Base-by-base conservation (phyloP, 331 rosid genomes). In the Acacia concinna region DNA sequence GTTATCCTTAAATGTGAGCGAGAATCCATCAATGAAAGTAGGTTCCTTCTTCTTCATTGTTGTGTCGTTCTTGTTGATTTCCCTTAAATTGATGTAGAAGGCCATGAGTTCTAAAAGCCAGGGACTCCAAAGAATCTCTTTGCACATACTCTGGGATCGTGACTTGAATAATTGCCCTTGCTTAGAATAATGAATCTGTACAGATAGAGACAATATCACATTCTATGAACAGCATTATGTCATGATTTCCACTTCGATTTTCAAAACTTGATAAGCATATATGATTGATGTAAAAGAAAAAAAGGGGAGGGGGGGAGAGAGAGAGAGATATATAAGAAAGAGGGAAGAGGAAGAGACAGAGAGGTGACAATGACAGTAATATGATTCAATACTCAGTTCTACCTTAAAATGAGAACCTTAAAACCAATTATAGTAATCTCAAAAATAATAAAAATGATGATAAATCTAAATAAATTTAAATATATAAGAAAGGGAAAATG, bases 101-200 rank as follows among this genome's bases (percentile, higher is more conserved):
- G 98, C 97, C 90, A 95, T 87, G 56, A 95, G 94, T 86, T 95
- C 98, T 68, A 78, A 80, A 41, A 95, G 90, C 98, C 97, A 92
- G 5, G 98, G 98, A 81, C 97, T 92, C 79, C 87, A 95, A 79
- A 95, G 97, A 68, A 95, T 90, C 80, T 90, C 97, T 76, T 86
- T 79, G 78, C 86, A 97, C 92, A 82, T 88, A 41, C 92, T 89
- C 81, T 91, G 98, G 8, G 88, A 94, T 78, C 83, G 90, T 49
- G 97, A 92, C 91, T 86, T 95, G 68, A 92, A 95, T 18, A 93
- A 83, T 75, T 92, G 94, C 23, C 98, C 98, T 89, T 95, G 98
- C 79, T 85, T 94, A 6, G 98, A 95, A 82, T 81, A 87, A 91
- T 92, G 97, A 82, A 95, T 88, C 98, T 94, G 91, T 69, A 40